Percentiles rank a stretch among this genome's conserved stretches.
phyloP scores from a whole-genome alignment of 768 basidiomycete species.

The Trametes punicea region DNA sequence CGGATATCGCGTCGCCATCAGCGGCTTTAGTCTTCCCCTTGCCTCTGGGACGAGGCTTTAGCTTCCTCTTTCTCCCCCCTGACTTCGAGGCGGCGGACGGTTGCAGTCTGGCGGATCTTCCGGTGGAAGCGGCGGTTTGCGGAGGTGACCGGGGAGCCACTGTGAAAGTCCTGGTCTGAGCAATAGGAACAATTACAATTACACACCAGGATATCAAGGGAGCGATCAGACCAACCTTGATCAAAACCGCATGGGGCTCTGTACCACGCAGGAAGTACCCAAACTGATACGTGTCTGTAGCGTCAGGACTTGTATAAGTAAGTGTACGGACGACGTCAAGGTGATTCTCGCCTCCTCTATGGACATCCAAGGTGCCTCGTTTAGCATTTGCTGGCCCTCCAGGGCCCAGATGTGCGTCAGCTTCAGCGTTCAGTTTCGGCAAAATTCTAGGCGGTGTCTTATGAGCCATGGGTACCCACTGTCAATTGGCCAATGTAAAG shows the following conservation, averaged over 20 bases:
- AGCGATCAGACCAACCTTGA: constrained; percentile 54
- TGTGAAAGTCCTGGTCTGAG: constrained; percentile 42
- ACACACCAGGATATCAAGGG: background rate
- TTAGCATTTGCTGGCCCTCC: constrained; percentile 47
- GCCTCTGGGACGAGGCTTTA: constrained; percentile 22
- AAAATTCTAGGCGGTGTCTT: constrained; percentile 45
- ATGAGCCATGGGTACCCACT: background rate
- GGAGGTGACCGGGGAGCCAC: constrained; percentile 29
- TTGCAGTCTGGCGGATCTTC: constrained; percentile 20
- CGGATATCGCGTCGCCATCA: constrained; percentile 12
- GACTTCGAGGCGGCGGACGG: background rate
- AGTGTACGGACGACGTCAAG: background rate
- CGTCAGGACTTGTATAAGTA: background rate
- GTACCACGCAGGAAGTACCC: constrained; percentile 85
- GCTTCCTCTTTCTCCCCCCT: constrained; percentile 37
- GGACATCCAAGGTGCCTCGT: constrained; percentile 75
- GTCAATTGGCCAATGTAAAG: background rate
- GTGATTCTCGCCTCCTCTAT: constrained; percentile 66
- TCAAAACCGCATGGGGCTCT: constrained; percentile 75
- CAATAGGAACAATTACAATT: background rate
- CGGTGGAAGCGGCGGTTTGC: constrained; percentile 13
- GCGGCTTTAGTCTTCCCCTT: constrained; percentile 22
- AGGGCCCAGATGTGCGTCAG: constrained; percentile 39
- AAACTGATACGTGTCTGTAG: constrained; percentile 80
- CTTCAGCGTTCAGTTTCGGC: constrained; percentile 63